These are phyloP conservation scores for Selenicereus undatus DNA, from an alignment of 148 eudicot species.

Conservation along the genomic window DNA sequence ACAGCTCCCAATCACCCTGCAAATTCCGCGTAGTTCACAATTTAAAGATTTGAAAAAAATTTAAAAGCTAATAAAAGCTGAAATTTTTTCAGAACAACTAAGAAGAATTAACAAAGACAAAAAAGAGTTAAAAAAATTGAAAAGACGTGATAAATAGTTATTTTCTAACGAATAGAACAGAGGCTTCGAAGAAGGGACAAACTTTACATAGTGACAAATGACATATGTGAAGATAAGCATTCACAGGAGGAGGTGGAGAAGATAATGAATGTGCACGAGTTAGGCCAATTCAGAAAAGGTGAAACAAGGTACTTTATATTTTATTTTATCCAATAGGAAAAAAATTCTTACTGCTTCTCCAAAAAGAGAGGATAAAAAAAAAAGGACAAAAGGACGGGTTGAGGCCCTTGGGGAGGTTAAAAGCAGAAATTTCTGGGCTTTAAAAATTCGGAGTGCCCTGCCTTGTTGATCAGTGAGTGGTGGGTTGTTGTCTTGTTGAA, in stretches of 20 bases:
- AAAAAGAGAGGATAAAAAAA: neutral
- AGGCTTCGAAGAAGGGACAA: neutral
- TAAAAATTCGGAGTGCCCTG: neutral
- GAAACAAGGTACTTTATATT: neutral
- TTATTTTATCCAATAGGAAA: slow-evolving; percentile 1
- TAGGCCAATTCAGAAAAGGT: neutral
- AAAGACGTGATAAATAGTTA: no score
- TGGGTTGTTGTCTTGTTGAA: neutral
- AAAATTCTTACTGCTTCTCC: neutral
- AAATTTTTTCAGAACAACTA: no score
- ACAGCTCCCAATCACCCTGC: neutral
- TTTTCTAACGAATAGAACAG: no score
- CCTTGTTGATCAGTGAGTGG: neutral
- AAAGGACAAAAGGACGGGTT: neutral
- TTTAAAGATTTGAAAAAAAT: no score
- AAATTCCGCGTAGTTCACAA: no score
- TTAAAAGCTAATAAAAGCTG: no score
- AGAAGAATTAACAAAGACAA: no score
- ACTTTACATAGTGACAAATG: neutral
- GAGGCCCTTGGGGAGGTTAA: neutral
- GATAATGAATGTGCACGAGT: neutral
- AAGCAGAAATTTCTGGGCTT: neutral
- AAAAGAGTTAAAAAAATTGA: no score
- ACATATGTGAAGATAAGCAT: neutral
- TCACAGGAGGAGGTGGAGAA: neutral